Conservation (phyloP, 2,329 filamentous ascomycete species). For the Paraphoma chrysanthemicola region DNA sequence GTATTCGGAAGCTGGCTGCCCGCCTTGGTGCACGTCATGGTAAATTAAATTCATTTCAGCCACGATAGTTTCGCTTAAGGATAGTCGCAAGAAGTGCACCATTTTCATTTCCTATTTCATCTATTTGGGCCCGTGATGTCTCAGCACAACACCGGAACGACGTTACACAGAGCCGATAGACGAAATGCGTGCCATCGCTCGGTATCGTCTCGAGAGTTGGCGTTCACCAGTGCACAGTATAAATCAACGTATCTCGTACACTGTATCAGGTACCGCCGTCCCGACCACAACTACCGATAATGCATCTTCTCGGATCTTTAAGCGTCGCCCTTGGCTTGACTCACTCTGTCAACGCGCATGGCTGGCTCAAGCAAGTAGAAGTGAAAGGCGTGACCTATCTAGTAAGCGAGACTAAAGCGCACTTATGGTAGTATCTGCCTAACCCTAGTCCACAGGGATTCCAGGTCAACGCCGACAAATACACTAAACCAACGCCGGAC, state of each 20-base stretch:
- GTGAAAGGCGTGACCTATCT: constrained; percentile 19
- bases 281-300: background rate
- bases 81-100: constrained; percentile 1
- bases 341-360: constrained; percentile 8
- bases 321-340: background rate
- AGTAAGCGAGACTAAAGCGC: constrained; percentile 20
- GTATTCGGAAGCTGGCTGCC: background rate
- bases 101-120: background rate
- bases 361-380: constrained; percentile 23
- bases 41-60: constrained; percentile 1
- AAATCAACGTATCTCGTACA: background rate
- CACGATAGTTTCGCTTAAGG: background rate
- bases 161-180: background rate
- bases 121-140: background rate
- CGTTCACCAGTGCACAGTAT: background rate
- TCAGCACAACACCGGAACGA: background rate
- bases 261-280: background rate
- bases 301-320: background rate
- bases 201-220: background rate
- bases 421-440: too few species aligned
- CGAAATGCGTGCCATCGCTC: background rate
- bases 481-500: constrained; percentile 18
- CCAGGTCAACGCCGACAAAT: constrained; percentile 10
- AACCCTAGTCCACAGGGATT: too few species aligned
- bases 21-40: constrained; percentile 1